Evolutionary conservation across 768 basidiomycete species (phyloP), one percentile per base, ranked within the genome.

Genomic region (Suillus clintonianus): DNA sequence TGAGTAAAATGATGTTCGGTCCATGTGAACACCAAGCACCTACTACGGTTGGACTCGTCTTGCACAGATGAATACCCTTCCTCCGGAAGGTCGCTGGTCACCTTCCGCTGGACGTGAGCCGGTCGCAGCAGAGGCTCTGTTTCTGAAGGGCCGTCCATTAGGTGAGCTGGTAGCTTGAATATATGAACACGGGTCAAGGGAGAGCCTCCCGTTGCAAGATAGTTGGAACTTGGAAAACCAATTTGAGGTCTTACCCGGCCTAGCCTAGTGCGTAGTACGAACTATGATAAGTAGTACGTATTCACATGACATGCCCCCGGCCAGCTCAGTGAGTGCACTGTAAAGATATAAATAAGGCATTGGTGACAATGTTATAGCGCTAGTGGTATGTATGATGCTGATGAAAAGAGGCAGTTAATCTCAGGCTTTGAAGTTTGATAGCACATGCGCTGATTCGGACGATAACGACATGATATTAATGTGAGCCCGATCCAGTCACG

Each of bases 111-210:
- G 22, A 56, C 24, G 11, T 57, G 56, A 5, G 15, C 24, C 13
- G 27, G 17, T 41, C 24, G 56, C 56, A 57, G 39, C 11, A 57
- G 56, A 41, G 39, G 39, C 39, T 39, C 39, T 10, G 39, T 41
- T 41, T 57, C 56, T 57, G 56, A 57, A 41, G 6, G 56, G 6
- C 24, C 39, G 41, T 57, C 56, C 56, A 57, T 57, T 39, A 30
- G 27, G 19, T 10, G 19, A 32, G 2, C 2, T 19, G 37, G 24
- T 4, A 39, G 55, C 55, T 39, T 57, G 55, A 27, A 27, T 56
- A 27, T 27, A 15, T 42, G 39, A 14, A 19, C 2, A 22, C 10
- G 55, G 10, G 14, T 15, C 15, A 8, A 17, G 36, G 22, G 10
- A 39, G 8, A 10, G 19, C n/a, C 19, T 32, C n/a, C 10, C n/a